phyloP scores from a whole-genome alignment of 176 grass and related monocot genomes.

The Tuctoria greenei region DNA sequence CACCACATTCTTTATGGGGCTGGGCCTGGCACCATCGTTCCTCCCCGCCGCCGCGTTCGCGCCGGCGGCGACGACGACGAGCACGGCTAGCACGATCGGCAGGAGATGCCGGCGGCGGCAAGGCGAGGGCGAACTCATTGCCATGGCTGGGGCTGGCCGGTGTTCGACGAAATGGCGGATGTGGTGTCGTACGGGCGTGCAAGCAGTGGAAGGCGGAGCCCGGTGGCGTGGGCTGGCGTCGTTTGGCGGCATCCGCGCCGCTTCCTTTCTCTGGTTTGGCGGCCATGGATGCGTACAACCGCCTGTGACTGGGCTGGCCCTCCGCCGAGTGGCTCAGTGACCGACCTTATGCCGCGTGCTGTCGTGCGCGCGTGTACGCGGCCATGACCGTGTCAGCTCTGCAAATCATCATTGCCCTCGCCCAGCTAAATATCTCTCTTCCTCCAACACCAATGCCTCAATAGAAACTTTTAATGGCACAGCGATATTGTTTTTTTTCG shows the following conservation, averaged over 20 bases:
- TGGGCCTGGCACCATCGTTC: background rate
- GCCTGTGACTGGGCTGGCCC: conserved; percentile 16
- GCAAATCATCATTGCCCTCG: background rate
- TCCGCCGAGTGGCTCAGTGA: background rate
- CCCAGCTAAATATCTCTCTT: background rate
- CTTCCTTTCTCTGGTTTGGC: background rate
- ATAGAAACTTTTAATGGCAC: too few species aligned
- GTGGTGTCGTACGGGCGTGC: background rate
- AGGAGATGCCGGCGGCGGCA: background rate
- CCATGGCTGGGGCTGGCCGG: background rate
- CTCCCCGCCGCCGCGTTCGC: background rate
- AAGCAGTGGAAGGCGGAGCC: background rate
- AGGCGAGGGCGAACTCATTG: background rate
- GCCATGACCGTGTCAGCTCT: background rate
- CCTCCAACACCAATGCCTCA: background rate
- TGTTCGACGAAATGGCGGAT: conserved; percentile 12
- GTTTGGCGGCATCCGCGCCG: conserved; percentile 20
- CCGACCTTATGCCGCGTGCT: background rate
- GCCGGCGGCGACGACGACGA: background rate
- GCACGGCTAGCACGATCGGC: background rate
- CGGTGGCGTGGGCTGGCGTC: conserved; percentile 7
- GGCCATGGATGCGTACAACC: conserved; percentile 31
- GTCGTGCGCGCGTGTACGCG: background rate
- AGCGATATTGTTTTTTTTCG: too few species aligned
- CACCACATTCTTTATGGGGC: conserved; percentile 59